phyloP scores from a whole-genome alignment of 179 eudicot genomes.

The Beta corolliflora region DNA sequence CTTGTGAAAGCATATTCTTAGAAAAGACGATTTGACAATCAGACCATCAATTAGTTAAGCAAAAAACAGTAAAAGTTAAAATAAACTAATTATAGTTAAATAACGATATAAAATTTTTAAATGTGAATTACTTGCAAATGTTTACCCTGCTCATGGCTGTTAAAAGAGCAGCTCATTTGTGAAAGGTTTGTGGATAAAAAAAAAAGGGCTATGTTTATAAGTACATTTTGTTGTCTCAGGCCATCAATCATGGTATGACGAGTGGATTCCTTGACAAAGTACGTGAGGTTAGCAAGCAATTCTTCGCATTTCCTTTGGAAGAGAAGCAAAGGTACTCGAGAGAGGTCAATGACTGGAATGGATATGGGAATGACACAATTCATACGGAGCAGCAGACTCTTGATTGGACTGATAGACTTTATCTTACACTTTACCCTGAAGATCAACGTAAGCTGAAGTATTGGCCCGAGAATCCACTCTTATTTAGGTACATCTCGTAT shows the following conservation, averaged over 20 bases:
- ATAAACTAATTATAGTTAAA: too few species aligned
- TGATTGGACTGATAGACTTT: constrained; percentile 15
- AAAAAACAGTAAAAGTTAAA: too few species aligned
- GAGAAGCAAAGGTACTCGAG: constrained; percentile 31
- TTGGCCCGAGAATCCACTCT: constrained; percentile 7
- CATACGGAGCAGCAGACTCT: constrained; percentile 4
- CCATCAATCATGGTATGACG: constrained; percentile 13
- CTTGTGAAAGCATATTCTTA: too few species aligned
- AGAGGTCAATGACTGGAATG: constrained; percentile 9
- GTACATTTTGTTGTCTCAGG: neutral
- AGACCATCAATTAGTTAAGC: too few species aligned
- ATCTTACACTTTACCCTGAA: constrained; percentile 16
- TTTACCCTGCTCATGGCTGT: too few species aligned
- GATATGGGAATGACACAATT: constrained; percentile 19
- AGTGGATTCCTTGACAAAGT: constrained; percentile 10
- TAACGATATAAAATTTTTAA: too few species aligned
- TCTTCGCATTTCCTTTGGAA: constrained; percentile 32
- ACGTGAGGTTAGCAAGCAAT: neutral
- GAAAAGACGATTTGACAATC: too few species aligned
- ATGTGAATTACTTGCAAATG: too few species aligned
- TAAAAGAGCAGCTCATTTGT: neutral
- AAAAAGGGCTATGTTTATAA: neutral
- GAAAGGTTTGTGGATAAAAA: neutral
- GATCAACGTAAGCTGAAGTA: constrained; percentile 6
- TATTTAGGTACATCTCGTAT: constrained; percentile 28